Base-by-base conservation (phyloP, 2,329 filamentous ascomycete genomes). In the Sphaceloma murrayae region DNA sequence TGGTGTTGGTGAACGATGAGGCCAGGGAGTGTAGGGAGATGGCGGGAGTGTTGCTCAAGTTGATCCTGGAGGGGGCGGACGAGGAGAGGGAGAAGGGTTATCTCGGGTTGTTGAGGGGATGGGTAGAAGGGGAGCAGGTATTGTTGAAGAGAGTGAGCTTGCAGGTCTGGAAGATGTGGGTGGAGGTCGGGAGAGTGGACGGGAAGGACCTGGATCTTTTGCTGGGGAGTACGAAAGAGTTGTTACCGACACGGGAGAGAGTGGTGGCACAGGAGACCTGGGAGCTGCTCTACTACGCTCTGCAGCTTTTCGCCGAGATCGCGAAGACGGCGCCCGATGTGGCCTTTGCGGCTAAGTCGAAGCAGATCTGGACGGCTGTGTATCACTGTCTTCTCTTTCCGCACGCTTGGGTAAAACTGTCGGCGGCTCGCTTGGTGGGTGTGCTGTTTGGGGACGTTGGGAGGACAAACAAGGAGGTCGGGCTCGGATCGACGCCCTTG, bases 1-100 rank as follows among this genome's bases (percentile, higher is more conserved):
- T 94, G 54, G 78, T 88, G 11, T 73, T 95, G 50, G 79, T 83
- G 48, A 94, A 95, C 54, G 91, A 98, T 49, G 84, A 93, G 44
- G 85, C 85, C 38, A 75, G 81, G 42, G 84, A 85, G 53, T 98
- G 91, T 62, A 79, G 85, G 21, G 75, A 87, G 49, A 80, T 89
- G 61, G 87, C 88, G 0, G 81, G 78, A 33, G 77, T 82, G 46
- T 67, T 98, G 33, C 68, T 96, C 46, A 86, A 83, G 56, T 80
- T 84, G 55, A 73, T 91, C 13, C 94, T 94, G 62, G 75, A 77
- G 46, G 78, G 80, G 54, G 80, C 87, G 2, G 82, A 89, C 57
- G 74, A 75, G 49, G 82, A 87, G 52, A 75, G 79, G 47, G 69
- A 78, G 27, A 74, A 78, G 50, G 80, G 75, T 34, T 87, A 94